These are phyloP conservation scores for Trichopus zeylanicus DNA, from an alignment of 116 monocot genomes.

Conservation along the genomic window DNA sequence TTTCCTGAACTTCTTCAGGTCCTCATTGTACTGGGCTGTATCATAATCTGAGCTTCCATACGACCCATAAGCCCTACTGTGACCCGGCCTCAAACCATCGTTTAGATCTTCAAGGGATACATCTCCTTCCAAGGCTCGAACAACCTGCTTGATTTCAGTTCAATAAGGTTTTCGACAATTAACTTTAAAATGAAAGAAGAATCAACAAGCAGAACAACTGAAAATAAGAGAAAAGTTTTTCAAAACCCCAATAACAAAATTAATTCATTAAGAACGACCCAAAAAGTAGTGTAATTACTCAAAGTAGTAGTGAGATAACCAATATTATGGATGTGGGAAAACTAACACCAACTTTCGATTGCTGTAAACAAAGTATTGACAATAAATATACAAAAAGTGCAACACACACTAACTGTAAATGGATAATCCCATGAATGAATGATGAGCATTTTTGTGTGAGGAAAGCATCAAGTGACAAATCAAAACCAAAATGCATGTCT, in stretches of 20 bases:
- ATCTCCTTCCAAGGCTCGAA: conserved; percentile 75
- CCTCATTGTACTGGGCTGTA: conserved; percentile 33
- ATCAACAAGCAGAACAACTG: neutral
- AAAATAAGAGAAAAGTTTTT: neutral
- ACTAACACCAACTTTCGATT: too few relatives aligned
- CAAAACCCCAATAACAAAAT: too few relatives aligned
- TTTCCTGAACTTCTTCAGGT: conserved; percentile 50
- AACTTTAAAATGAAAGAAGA: neutral
- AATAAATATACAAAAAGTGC: too few relatives aligned
- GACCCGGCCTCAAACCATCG: conserved; percentile 59
- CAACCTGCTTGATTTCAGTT: conserved; percentile 41
- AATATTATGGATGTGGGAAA: too few relatives aligned
- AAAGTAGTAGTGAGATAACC: too few relatives aligned
- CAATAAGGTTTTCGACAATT: neutral
- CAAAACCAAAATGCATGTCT: neutral
- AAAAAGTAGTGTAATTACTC: too few relatives aligned
- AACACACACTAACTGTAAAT: too few relatives aligned
- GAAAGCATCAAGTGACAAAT: too few relatives aligned
- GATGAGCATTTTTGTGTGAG: neutral
- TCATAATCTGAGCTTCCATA: conserved; percentile 40
- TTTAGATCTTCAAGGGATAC: conserved; percentile 67
- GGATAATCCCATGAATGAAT: too few relatives aligned
- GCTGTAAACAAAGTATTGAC: too few relatives aligned
- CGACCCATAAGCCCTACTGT: conserved; percentile 37
- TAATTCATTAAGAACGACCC: too few relatives aligned